Conservation (phyloP, 495 filamentous ascomycete species). For the Hypoxylon cercidicola region DNA sequence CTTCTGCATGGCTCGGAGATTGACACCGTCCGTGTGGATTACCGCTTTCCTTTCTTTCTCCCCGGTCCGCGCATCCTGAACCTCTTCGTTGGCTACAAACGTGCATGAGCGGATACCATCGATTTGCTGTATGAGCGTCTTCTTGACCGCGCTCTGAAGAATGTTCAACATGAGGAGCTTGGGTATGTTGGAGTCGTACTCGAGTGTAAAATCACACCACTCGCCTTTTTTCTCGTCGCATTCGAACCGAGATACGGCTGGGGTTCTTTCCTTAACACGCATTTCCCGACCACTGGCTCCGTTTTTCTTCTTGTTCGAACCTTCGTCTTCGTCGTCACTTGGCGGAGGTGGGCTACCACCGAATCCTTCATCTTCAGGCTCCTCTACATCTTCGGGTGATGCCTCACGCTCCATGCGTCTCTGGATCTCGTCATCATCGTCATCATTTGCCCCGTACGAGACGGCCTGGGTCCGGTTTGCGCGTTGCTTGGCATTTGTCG, state of each 20-base stretch:
- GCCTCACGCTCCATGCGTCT: conserved; percentile 63
- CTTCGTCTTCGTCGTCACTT: conserved; percentile 58
- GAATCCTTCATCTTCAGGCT: conserved; percentile 67
- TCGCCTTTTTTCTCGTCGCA: conserved; percentile 80
- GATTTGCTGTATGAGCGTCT: conserved; percentile 88
- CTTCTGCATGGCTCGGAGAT: conserved; percentile 88
- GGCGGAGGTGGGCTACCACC: conserved; percentile 61
- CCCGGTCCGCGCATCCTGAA: conserved; percentile 59
- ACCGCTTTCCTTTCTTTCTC: conserved; percentile 64
- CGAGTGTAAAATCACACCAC: conserved; percentile 81
- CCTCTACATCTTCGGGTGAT: conserved; percentile 62
- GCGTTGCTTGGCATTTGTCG: conserved; percentile 78
- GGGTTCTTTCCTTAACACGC: conserved; percentile 71
- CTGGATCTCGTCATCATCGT: conserved; percentile 84
- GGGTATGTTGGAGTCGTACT: conserved; percentile 81
- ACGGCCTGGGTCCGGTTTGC: conserved; percentile 81
- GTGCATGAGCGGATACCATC: conserved; percentile 76
- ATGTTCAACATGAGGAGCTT: conserved; percentile 94
- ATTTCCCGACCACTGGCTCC: conserved; percentile 65
- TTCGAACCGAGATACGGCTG: conserved; percentile 76
- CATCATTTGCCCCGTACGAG: conserved; percentile 90
- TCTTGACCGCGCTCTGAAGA: conserved; percentile 78
- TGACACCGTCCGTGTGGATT: conserved; percentile 83
- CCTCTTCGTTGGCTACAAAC: conserved; percentile 71
- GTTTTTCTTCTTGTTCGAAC: conserved; percentile 46